phyloP scores from a whole-genome alignment of 441 rosid genomes.

The Kokia cookei region DNA sequence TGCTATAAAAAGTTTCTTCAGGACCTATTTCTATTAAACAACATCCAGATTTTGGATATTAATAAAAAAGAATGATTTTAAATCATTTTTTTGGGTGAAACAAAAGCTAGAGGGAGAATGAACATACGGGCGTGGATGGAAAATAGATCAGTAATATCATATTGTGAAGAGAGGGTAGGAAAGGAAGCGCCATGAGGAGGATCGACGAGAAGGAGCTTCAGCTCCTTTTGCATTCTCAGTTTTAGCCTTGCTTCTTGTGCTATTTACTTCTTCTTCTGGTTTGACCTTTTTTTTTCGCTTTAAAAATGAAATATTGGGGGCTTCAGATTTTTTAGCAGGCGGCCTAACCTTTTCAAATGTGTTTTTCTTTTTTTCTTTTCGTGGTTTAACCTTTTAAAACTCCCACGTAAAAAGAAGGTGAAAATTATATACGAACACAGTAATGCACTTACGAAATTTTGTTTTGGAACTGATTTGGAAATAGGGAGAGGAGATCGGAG shows the following conservation, averaged over 20 bases:
- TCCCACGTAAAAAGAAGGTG: not conserved
- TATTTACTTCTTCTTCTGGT: slow-evolving; percentile 24
- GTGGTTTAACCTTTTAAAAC: not conserved
- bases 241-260: slow-evolving; percentile 77
- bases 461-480: too few relatives aligned
- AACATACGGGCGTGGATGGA: slow-evolving; percentile 60
- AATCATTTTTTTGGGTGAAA: not conserved
- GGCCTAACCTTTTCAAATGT: not conserved
- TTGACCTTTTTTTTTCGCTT: not conserved
- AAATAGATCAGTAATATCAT: slow-evolving; percentile 39
- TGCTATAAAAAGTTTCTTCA: slow-evolving; percentile 63
- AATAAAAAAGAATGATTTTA: not conserved
- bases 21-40: slow-evolving; percentile 55
- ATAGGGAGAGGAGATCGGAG: too few relatives aligned
- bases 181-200: slow-evolving; percentile 70
- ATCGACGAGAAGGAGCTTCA: slow-evolving; percentile 71
- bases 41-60: not conserved
- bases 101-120: not conserved
- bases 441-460: too few relatives aligned
- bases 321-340: not conserved
- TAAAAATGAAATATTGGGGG: not conserved
- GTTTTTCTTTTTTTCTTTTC: not conserved
- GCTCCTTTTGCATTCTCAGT: slow-evolving; percentile 76
- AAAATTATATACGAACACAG: too few relatives aligned
- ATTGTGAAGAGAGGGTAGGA: slow-evolving; percentile 51